Percentiles rank a stretch among this genome's conserved stretches.
Conservation (phyloP, 495 filamentous ascomycete species). For the Aspergillus funiculosus region DNA sequence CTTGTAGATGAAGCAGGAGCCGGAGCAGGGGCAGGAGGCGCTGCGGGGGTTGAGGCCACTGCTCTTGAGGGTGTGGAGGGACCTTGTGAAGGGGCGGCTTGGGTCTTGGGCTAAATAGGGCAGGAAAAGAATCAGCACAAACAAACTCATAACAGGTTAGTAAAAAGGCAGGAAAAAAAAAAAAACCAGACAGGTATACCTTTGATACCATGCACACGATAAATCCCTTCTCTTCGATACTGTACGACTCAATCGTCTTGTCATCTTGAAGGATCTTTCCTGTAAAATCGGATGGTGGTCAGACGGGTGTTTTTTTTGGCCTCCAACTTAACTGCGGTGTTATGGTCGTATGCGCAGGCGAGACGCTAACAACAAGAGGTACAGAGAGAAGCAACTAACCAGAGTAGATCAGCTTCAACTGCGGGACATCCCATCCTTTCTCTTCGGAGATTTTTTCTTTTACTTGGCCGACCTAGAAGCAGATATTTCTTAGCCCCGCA, state of each 20-base stretch:
- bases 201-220: constrained; percentile 96
- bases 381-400: constrained; percentile 50
- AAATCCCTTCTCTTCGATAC: constrained; percentile 98
- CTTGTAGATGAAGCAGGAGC: constrained; percentile 65
- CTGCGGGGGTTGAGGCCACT: constrained; percentile 44
- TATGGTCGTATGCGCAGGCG: too few species aligned
- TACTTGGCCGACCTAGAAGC: constrained; percentile 70
- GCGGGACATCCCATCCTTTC: constrained; percentile 84
- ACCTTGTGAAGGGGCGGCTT: constrained; percentile 49
- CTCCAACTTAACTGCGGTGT: too few species aligned
- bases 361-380: neutral
- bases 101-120: constrained; percentile 58
- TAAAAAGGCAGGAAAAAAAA: neutral
- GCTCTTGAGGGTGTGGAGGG: constrained; percentile 54
- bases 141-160: neutral
- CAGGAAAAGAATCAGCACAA: constrained; percentile 4
- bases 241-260: constrained; percentile 90
- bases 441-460: constrained; percentile 85
- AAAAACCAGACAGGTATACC: constrained; percentile 45
- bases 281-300: constrained; percentile 31
- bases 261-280: constrained; percentile 98
- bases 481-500: constrained; percentile 32
- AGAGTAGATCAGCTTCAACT: constrained; percentile 94
- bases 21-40: constrained; percentile 67
- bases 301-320: neutral